A percentile compares a stretch with the other conserved stretches of the same genome.
Conservation (phyloP, 257 asterid species). For the Scutellaria minor region DNA sequence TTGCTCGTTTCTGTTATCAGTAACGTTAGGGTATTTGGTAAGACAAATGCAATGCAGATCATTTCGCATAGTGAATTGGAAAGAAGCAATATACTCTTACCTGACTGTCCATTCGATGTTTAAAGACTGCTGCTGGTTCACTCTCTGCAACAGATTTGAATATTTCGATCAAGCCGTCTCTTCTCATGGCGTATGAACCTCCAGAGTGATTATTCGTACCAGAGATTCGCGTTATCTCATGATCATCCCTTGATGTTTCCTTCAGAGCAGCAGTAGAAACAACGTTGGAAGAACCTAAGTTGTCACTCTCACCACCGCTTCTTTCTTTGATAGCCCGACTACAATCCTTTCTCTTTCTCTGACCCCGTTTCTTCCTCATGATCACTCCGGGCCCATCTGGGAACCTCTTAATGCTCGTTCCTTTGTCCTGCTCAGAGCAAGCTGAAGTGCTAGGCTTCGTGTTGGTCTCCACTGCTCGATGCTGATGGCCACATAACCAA, state of each 20-base stretch:
- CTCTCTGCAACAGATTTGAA: constrained; percentile 61
- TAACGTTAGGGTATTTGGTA: not conserved
- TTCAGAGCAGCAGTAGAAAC: constrained; percentile 50
- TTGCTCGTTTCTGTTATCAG: constrained; percentile 72
- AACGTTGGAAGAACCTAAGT: constrained; percentile 46
- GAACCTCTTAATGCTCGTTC: constrained; percentile 1
- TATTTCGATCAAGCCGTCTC: constrained; percentile 52
- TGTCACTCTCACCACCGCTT: constrained; percentile 66
- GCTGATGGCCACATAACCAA: not conserved
- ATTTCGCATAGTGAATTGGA: too few relatives aligned
- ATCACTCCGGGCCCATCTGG: constrained; percentile 50
- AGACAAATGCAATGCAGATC: not conserved
- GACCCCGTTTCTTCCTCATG: constrained; percentile 73
- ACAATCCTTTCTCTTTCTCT: constrained; percentile 70
- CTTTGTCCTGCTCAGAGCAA: too few relatives aligned
- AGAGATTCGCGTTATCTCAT: constrained; percentile 38
- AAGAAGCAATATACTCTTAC: constrained; percentile 33
- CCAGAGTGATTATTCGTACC: constrained; percentile 26
- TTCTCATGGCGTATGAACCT: constrained; percentile 27
- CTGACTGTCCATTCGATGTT: constrained; percentile 96
- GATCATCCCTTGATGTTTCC: constrained; percentile 50
- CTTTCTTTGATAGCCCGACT: constrained; percentile 56
- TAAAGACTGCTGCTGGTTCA: constrained; percentile 70
- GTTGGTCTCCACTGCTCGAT: constrained; percentile 41
- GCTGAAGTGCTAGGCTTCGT: constrained; percentile 44